Base-by-base conservation (phyloP, 495 filamentous ascomycete species). In the Penicillium samsonianum region DNA sequence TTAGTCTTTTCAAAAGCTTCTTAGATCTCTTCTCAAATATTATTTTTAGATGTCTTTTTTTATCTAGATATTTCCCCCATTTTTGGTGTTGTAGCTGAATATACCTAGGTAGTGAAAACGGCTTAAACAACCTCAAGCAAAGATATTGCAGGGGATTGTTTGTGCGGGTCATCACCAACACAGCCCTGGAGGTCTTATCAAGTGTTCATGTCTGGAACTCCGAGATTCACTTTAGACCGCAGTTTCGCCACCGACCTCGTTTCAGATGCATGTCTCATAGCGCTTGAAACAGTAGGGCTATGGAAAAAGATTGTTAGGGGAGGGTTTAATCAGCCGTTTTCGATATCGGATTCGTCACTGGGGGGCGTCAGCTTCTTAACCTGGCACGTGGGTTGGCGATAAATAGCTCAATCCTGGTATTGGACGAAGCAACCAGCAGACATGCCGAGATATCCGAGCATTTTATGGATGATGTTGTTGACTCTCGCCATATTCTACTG, bases 341-440 rank as follows among this genome's bases (percentile, higher is more conserved):
- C 33, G 0, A 30, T 47, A 5, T 44, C 46, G 4, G 46, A 65
- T 16, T 68, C 60, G 60, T 67, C 70, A 0, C 14, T 47, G 28
- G 68, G 66, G 55, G 69, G 46, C 51, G 48, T 12, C 68, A 67
- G 28, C 43, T 71, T 1, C 50, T 73, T 9, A 50, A 60, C 1
- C 47, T 73, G 19, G 65, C 70, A 0, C 49, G 67, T 9, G 65
- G 65, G 2, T 42, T 72, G 47, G 23, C 61, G 0, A 41, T 30
- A 16, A 33, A 59, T 6, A 53, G 50, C 22, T 17, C 44, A 5
- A 49, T 70, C 1, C 22, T 70, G 3, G 41, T 70, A 20, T 26
- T 72, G 8, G 69, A 72, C 49, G 67, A 71, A 14, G 66, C 64
- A 10, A 69, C 62, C 0, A 67, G 66, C 68, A 66, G 62, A 67